These are phyloP conservation scores for Debaryomyces prosopidis DNA, from an alignment of 805 yeast species.

Conservation along the genomic window DNA sequence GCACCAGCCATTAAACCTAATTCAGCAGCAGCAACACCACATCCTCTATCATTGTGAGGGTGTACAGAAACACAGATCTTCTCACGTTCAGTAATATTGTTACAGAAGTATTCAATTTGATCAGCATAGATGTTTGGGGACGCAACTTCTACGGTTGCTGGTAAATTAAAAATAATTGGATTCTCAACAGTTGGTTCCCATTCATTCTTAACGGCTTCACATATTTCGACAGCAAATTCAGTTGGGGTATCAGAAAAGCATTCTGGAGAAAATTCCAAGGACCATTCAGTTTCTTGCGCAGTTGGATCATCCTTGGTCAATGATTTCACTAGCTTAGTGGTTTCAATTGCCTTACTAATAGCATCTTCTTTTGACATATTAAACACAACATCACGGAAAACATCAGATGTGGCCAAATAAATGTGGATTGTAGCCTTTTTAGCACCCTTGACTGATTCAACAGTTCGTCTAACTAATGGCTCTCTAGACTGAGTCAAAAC, in stretches of 20 bases:
- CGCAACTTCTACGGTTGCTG: constrained; percentile 80
- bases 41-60: constrained; percentile 79
- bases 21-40: constrained; percentile 83
- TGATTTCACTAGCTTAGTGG: constrained; percentile 64
- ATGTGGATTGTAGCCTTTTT: constrained; percentile 71
- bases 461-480: constrained; percentile 69
- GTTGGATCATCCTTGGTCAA: constrained; percentile 74
- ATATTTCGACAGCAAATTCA: constrained; percentile 71
- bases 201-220: constrained; percentile 76
- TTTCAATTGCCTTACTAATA: constrained; percentile 65
- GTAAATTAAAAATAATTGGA: constrained; percentile 76
- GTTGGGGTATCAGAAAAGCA: constrained; percentile 74
- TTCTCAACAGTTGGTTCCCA: constrained; percentile 78
- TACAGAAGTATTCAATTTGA: constrained; percentile 74
- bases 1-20: constrained; percentile 80
- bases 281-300: constrained; percentile 64
- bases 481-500: constrained; percentile 78
- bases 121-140: constrained; percentile 78
- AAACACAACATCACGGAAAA: constrained; percentile 74
- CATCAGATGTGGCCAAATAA: constrained; percentile 73
- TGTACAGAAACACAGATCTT: constrained; percentile 70
- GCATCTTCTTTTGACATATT: constrained; percentile 72
- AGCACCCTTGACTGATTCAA: constrained; percentile 72
- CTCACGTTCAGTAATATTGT: constrained; percentile 68
- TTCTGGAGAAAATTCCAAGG: constrained; percentile 77